Evolutionary conservation across 805 yeast species (phyloP).

Genomic region (Candida lessepsii): DNA sequence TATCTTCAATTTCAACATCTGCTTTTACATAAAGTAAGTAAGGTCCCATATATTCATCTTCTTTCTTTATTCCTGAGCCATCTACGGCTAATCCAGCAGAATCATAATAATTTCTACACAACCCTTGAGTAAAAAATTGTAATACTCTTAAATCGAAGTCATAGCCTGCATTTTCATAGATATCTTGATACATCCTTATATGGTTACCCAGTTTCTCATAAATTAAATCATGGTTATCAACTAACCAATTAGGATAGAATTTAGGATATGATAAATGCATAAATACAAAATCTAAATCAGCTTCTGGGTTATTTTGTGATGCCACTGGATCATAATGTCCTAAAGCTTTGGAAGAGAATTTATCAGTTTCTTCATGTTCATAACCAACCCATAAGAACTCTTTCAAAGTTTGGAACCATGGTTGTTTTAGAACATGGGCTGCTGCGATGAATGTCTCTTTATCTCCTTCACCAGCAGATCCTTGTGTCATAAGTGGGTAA

Average conservation of each 20-base stretch:
- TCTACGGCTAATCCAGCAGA: conserved; percentile 27
- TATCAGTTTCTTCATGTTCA: conserved; percentile 19
- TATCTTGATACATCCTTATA: conserved; percentile 38
- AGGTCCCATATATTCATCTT: conserved; percentile 33
- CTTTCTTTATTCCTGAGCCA: conserved; percentile 15
- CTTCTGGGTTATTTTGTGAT: conserved; percentile 16
- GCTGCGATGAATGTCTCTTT: conserved; percentile 76
- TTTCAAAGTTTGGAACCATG: conserved; percentile 53
- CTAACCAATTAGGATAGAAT: conserved; percentile 32
- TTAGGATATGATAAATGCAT: conserved; percentile 65
- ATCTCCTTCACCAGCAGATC: conserved; percentile 77
- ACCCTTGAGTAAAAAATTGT: conserved; percentile 38
- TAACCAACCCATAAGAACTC: conserved; percentile 42
- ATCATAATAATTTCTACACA: conserved; percentile 36
- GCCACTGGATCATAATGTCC: conserved; percentile 42
- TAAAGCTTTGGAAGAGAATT: conserved; percentile 38
- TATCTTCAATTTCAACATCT: conserved; percentile 22
- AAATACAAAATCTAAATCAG: conserved; percentile 32
- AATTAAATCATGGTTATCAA: conserved; percentile 34
- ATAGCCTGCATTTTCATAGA: conserved; percentile 38
- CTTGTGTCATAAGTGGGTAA: conserved; percentile 68
- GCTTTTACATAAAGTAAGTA: conserved; percentile 26
- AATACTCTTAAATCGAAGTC: conserved; percentile 43
- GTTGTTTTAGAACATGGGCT: conserved; percentile 48
- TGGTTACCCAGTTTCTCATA: conserved; percentile 31